Percentiles rank a stretch among this genome's conserved stretches.
Conservation (phyloP, 441 rosid genomes). For the Croton laevigatus region DNA sequence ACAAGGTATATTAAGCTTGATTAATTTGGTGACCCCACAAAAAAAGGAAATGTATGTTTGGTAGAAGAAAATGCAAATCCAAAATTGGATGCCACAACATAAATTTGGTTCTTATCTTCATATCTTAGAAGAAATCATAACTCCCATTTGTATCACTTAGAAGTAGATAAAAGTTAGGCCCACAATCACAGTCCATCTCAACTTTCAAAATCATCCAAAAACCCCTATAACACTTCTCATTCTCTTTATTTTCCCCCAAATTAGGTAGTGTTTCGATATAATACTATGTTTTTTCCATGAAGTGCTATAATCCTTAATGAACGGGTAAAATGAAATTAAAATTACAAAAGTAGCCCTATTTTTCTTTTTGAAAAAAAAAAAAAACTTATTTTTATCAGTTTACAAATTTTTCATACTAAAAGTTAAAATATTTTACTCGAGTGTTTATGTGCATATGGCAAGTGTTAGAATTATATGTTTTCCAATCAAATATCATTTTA, state of each 20-base stretch:
- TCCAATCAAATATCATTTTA: not conserved
- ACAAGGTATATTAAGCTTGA: not conserved
- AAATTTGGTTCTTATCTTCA: slow-evolving; percentile 31
- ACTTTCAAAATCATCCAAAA: not conserved
- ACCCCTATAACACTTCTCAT: not conserved
- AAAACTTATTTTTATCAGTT: too few species aligned
- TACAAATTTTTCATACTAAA: too few species aligned
- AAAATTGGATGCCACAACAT: slow-evolving; percentile 15
- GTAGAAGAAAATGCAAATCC: slow-evolving; percentile 14
- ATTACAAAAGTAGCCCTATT: too few species aligned
- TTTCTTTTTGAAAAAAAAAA: too few species aligned
- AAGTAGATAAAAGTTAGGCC: slow-evolving; percentile 32
- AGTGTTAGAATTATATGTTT: not conserved
- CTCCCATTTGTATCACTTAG: slow-evolving; percentile 24
- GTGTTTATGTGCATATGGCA: too few species aligned
- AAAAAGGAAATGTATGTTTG: slow-evolving; percentile 8
- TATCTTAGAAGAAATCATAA: slow-evolving; percentile 27
- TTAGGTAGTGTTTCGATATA: too few species aligned
- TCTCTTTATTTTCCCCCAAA: not conserved
- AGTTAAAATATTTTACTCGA: too few species aligned
- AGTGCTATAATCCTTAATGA: too few species aligned
- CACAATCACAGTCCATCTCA: slow-evolving; percentile 23
- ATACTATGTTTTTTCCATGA: too few species aligned
- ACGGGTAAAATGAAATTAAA: too few species aligned
- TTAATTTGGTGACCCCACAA: not conserved